Evolutionary conservation across 352 stramenopile genomes (phyloP).

Genomic region (Phytophthora capsici): DNA sequence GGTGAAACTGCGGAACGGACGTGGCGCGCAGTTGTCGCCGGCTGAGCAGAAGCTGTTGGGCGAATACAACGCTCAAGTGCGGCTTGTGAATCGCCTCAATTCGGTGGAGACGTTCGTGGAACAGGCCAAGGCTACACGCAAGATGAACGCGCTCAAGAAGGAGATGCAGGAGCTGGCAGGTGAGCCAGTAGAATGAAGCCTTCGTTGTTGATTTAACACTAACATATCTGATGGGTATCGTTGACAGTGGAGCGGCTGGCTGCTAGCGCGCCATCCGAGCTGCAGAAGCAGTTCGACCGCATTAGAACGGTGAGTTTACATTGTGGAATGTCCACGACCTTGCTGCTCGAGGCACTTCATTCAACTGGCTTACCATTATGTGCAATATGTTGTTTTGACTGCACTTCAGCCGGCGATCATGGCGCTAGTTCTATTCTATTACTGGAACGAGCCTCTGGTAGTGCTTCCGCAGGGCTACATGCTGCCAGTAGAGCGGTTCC

Average conservation of each 20-base stretch:
- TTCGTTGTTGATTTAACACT: background rate
- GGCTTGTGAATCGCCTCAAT: constrained; percentile 83
- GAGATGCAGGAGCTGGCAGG: constrained; percentile 82
- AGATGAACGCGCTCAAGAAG: constrained; percentile 89
- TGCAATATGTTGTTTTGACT: constrained; percentile 1
- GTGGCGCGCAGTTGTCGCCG: constrained; percentile 57
- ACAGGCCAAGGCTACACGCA: constrained; percentile 84
- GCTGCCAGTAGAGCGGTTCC: constrained; percentile 76
- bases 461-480: constrained; percentile 79
- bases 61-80: constrained; percentile 82
- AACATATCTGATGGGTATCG: constrained; percentile 3
- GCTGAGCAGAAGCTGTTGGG: constrained; percentile 62
- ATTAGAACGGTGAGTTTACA: constrained; percentile 64
- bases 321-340: background rate
- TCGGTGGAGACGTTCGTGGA: constrained; percentile 90
- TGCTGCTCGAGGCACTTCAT: no score
- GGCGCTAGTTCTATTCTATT: constrained; percentile 58
- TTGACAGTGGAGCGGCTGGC: constrained; percentile 70
- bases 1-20: constrained; percentile 63
- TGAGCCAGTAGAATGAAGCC: constrained; percentile 22
- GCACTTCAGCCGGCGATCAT: constrained; percentile 61
- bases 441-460: constrained; percentile 81
- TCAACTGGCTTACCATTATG: background rate
- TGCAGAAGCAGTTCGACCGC: constrained; percentile 81
- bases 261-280: constrained; percentile 62